Conservation (phyloP, 2,329 filamentous ascomycete species). For the Ascochyta pisi region DNA sequence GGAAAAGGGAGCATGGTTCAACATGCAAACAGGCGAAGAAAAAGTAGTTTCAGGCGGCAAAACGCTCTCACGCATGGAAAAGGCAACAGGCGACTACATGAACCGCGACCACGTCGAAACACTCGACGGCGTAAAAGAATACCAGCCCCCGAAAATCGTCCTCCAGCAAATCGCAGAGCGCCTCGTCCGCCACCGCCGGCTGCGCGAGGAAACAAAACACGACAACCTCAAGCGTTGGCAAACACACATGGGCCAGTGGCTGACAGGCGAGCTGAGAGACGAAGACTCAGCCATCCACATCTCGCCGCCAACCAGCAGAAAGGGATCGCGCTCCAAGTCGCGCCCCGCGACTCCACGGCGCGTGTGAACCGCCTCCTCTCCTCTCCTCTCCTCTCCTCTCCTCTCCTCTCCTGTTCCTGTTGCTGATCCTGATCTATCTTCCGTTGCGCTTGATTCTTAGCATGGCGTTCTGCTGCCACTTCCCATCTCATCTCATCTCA, state of each 20-base stretch:
- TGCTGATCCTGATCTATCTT: too few species aligned
- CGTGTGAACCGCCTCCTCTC: background rate
- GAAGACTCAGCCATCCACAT: constrained; percentile 31
- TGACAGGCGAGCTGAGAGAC: constrained; percentile 42
- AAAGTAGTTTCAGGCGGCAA: constrained; percentile 51
- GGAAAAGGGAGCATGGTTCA: constrained; percentile 52
- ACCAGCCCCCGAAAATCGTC: constrained; percentile 54
- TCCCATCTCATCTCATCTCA: too few species aligned
- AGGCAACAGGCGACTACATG: constrained; percentile 51
- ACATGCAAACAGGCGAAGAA: constrained; percentile 38
- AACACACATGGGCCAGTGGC: constrained; percentile 49
- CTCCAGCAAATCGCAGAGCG: constrained; percentile 57
- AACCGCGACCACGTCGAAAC: constrained; percentile 43
- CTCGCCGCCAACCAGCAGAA: background rate
- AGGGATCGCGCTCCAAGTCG: constrained; percentile 6
- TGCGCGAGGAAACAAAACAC: constrained; percentile 50
- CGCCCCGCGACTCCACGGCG: constrained; percentile 1
- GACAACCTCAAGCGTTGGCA: constrained; percentile 46
- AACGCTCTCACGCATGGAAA: constrained; percentile 55
- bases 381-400: background rate
- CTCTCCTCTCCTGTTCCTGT: background rate
- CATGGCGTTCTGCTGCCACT: constrained; percentile 2
- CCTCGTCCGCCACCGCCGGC: constrained; percentile 54
- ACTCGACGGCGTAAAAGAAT: constrained; percentile 49
- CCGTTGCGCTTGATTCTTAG: background rate